Evolutionary conservation across 1,284 basidiomycete genomes (phyloP).

Genomic region (Somion occarium): DNA sequence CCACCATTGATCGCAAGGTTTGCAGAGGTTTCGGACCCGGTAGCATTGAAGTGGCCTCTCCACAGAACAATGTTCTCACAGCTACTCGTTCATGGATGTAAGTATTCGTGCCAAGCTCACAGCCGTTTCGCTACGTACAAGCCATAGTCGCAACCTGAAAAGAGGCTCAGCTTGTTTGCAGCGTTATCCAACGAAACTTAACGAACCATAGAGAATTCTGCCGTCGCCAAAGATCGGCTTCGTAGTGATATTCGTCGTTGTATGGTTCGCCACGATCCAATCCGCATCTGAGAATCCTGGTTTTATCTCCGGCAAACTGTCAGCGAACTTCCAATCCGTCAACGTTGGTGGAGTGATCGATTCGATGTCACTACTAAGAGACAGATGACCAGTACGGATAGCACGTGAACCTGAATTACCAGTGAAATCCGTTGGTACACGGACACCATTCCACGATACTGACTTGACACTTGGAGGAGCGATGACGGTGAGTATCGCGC

Average conservation of each 20-base stretch:
- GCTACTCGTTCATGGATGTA: constrained; percentile 31
- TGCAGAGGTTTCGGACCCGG: constrained; percentile 51
- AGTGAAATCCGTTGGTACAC: constrained; percentile 5
- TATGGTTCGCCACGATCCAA: constrained; percentile 67
- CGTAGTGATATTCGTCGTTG: constrained; percentile 63
- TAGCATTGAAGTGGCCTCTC: constrained; percentile 72
- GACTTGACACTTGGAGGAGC: constrained; percentile 43
- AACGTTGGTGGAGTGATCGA: constrained; percentile 34
- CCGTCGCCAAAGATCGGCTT: constrained; percentile 70
- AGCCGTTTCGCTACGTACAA: constrained; percentile 47
- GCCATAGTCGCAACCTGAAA: constrained; percentile 65
- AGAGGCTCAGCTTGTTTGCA: background rate
- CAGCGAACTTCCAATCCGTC: constrained; percentile 60
- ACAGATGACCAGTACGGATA: constrained; percentile 22
- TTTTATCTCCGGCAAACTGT: constrained; percentile 68
- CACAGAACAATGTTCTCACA: constrained; percentile 77
- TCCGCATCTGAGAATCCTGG: constrained; percentile 49
- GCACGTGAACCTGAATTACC: constrained; percentile 10
- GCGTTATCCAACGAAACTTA: background rate
- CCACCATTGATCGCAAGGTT: constrained; percentile 78
- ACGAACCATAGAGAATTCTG: constrained; percentile 55
- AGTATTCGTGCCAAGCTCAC: background rate
- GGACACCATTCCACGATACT: constrained; percentile 68
- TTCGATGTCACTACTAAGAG: constrained; percentile 12
- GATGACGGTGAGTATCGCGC: constrained; percentile 42